phyloP scores from a whole-genome alignment of 1,284 basidiomycete genomes.

The Cutaneotrichosporon sp. region DNA sequence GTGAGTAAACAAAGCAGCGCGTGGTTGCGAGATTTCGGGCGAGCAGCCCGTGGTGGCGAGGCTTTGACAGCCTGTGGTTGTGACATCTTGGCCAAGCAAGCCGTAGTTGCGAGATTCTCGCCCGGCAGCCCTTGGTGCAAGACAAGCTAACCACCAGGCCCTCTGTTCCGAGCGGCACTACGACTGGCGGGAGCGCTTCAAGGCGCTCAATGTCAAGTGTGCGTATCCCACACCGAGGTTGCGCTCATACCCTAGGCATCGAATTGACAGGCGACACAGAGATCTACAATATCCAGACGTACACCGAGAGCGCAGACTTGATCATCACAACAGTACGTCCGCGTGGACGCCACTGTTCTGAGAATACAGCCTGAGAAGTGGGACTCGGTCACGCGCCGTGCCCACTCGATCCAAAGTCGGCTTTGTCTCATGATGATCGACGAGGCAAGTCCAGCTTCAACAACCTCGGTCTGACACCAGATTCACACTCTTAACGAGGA shows the following conservation, averaged over 20 bases:
- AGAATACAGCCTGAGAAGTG: constrained; percentile 79
- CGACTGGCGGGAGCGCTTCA: constrained; percentile 83
- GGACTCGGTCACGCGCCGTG: constrained; percentile 80
- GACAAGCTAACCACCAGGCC: constrained; percentile 59
- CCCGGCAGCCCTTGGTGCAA: too few relatives aligned
- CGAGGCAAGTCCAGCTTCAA: constrained; percentile 60
- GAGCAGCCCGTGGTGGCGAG: too few relatives aligned
- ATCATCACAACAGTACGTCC: constrained; percentile 73
- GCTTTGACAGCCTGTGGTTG: too few relatives aligned
- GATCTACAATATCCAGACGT: constrained; percentile 57
- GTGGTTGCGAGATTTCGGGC: too few relatives aligned
- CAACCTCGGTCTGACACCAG: constrained; percentile 52
- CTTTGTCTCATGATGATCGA: constrained; percentile 75
- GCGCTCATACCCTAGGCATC: constrained; percentile 59
- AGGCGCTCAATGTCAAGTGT: constrained; percentile 72
- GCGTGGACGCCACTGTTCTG: not conserved
- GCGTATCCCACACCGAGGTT: constrained; percentile 27
- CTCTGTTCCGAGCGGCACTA: constrained; percentile 78
- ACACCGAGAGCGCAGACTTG: constrained; percentile 65
- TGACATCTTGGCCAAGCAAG: too few relatives aligned
- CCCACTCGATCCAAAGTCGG: constrained; percentile 29
- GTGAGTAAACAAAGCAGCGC: constrained; percentile 49
- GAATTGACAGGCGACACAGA: constrained; percentile 91
- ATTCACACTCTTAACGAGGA: constrained; percentile 89
- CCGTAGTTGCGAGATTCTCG: too few relatives aligned